Percentiles rank a stretch among this genome's conserved stretches.
Conservation (phyloP, 1,139 yeast genomes). For the Lodderomyces metapsilosis region DNA sequence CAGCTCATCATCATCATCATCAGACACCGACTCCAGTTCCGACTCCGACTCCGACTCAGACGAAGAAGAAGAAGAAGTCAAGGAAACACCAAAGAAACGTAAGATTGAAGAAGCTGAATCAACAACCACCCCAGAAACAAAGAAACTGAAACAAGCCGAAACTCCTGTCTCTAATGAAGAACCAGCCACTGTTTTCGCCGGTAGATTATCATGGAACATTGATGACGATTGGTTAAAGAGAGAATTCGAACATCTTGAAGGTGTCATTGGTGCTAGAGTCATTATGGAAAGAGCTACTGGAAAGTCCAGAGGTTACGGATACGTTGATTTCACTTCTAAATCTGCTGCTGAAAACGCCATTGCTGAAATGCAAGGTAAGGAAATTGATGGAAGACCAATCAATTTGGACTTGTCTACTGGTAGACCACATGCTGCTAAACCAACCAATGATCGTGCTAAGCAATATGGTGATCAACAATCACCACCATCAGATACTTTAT, state of each 20-base stretch:
- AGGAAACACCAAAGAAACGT: conserved; percentile 7
- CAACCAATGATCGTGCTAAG: conserved; percentile 73
- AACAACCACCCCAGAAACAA: conserved; percentile 13
- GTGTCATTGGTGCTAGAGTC: conserved; percentile 86
- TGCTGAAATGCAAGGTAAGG: conserved; percentile 82
- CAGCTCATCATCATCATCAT: conserved; percentile 1
- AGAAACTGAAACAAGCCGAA: conserved; percentile 40
- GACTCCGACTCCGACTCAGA: conserved; percentile 31
- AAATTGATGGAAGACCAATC: conserved; percentile 95
- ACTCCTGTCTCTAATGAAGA: conserved; percentile 41
- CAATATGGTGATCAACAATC: conserved; percentile 88
- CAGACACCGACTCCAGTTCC: conserved; percentile 23
- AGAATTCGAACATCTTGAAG: conserved; percentile 82
- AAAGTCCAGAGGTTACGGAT: conserved; percentile 96
- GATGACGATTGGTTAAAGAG: conserved; percentile 91
- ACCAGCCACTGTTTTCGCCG: conserved; percentile 91
- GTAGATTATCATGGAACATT: conserved; percentile 95
- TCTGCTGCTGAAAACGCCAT: conserved; percentile 87
- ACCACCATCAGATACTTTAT: conserved; percentile 90
- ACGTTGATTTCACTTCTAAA: conserved; percentile 85
- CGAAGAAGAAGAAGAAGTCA: conserved; percentile 16
- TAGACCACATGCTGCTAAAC: conserved; percentile 60
- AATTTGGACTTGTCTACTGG: conserved; percentile 90
- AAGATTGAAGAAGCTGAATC: conserved; percentile 12
- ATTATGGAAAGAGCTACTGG: conserved; percentile 91